These are phyloP conservation scores for Trapa bicornis DNA, from an alignment of 345 rosid genomes.

Conservation along the genomic window DNA sequence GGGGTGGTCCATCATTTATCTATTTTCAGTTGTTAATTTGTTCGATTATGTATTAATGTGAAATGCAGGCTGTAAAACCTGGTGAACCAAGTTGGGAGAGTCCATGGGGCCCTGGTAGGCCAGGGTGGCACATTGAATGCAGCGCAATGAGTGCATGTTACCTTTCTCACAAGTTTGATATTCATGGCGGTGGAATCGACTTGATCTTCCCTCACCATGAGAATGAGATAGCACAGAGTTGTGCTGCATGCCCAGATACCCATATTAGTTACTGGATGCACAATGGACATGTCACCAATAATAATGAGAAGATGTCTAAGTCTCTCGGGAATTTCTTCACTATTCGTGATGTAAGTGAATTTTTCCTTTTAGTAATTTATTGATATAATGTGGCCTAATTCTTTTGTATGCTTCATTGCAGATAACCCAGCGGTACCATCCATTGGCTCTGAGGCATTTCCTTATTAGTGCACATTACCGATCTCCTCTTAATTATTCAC, in stretches of 20 bases:
- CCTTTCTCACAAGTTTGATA: conserved; percentile 56
- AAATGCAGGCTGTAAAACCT: conserved; percentile 73
- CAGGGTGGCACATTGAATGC: conserved; percentile 99
- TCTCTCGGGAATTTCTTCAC: conserved; percentile 62
- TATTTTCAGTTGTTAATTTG: neutral
- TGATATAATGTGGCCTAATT: neutral
- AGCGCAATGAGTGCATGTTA: conserved; percentile 90
- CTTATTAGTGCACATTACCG: conserved; percentile 76
- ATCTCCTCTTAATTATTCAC: conserved; percentile 62
- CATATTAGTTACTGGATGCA: conserved; percentile 70
- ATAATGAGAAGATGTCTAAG: conserved; percentile 79
- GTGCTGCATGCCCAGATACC: conserved; percentile 56
- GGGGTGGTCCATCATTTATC: neutral
- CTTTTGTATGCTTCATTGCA: conserved; percentile 14
- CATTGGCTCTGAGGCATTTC: conserved; percentile 71
- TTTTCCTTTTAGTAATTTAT: conserved; percentile 3
- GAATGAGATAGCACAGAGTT: conserved; percentile 81
- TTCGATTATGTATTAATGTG: neutral
- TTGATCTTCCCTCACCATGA: conserved; percentile 77
- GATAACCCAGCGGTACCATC: conserved; percentile 64
- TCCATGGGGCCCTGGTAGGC: conserved; percentile 89
- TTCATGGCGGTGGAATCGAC: conserved; percentile 85
- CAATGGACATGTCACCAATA: conserved; percentile 81
- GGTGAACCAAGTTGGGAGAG: conserved; percentile 88
- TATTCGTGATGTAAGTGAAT: conserved; percentile 44